Base-by-base conservation (phyloP, 805 yeast genomes). In the Pachysolen tannophilus region DNA sequence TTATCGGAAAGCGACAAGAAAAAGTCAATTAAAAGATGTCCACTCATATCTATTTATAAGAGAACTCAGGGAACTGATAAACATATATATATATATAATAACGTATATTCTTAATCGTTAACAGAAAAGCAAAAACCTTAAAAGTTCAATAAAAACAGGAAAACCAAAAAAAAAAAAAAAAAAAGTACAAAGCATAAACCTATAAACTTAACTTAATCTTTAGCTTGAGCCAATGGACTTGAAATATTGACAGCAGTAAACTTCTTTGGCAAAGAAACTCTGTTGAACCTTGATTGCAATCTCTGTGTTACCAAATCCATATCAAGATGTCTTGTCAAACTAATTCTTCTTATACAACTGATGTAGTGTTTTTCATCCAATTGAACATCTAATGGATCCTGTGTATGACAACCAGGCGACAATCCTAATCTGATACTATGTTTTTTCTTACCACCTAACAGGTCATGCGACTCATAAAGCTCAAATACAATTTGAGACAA, bases 361-460 rank as follows among this genome's bases (percentile, higher is more conserved):
- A 92, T 92, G 59, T 92, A 90, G 60, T 92, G 99, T 53, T 86
- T 88, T 30, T 86, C 90, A 60, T 92, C 98, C 31, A 92, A 67
- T 57, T 90, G 96, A 30, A 94, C 95, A 60, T 92, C 99, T 44
- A 92, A 68, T 19, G 99, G 98, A 57, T 90, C 95, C 50, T 87
- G 95, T 0, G 97, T 88, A 60, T 92, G 97, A 58, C 98, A 92
- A 15, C 99, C 99, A 1, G 98, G 97, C 5, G 96, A 83, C 47
- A 92, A 68, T n/a, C 90, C 81, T 41, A 92, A 69, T 50, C 97
- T 72, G 37, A 92, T 82, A 5, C 96, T 82, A 55, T 90, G 95
- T 49, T 83, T 81, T 58, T 85, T 84, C 35, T 75, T 78, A 7
- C 81, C 79, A 7, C 81, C 79, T 8, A 72, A 65, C 25, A 70